These are phyloP conservation scores for Euphorbia pulcherrima DNA, from an alignment of 345 rosid genomes.

Conservation along the genomic window DNA sequence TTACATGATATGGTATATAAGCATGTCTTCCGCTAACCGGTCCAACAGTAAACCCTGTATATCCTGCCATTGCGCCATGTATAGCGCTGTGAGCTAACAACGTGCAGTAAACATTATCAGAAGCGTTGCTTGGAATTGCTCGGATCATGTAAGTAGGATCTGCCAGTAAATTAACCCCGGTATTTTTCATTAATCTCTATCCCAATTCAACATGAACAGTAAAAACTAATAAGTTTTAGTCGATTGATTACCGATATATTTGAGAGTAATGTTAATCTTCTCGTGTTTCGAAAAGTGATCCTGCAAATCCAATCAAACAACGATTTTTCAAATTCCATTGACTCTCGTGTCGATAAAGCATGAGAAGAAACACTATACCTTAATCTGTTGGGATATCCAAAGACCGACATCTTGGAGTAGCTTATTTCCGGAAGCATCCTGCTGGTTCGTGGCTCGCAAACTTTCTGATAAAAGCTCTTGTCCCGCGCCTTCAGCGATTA, in stretches of 20 bases:
- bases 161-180: neutral
- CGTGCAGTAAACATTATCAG: conserved; percentile 23
- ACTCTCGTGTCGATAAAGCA: neutral
- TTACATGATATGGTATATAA: conserved; percentile 19
- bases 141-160: conserved; percentile 28
- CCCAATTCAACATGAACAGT: neutral
- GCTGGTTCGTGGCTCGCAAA: conserved; percentile 11
- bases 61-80: conserved; percentile 29
- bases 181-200: no score
- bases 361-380: conserved; percentile 24
- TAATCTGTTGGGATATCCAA: conserved; percentile 53
- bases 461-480: conserved; percentile 50
- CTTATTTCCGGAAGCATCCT: conserved; percentile 62
- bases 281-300: conserved; percentile 17
- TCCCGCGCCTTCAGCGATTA: conserved; percentile 67
- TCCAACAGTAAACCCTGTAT: conserved; percentile 24
- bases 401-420: conserved; percentile 53
- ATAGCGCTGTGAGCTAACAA: conserved; percentile 26
- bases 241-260: conserved; percentile 24
- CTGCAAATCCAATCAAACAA: conserved; percentile 14
- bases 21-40: conserved; percentile 23
- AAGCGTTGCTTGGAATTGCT: conserved; percentile 25
- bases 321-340: neutral
- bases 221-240: neutral
- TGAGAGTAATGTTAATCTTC: conserved; percentile 20